These are phyloP conservation scores for Austroboletus niveus DNA, from an alignment of 1,284 basidiomycete species.

Conservation along the genomic window DNA sequence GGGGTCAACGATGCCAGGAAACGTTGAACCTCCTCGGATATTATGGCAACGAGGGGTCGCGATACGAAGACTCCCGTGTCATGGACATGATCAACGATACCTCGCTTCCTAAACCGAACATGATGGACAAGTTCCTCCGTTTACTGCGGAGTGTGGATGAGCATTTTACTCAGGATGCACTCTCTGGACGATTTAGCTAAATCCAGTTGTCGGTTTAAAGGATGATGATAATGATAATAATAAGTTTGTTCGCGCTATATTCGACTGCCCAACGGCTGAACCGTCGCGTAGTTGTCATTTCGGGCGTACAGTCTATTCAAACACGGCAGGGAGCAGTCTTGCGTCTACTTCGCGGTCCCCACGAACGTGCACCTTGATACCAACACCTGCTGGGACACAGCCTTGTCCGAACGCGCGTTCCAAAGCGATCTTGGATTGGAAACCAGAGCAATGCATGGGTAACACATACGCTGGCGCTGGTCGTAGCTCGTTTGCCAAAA, in stretches of 20 bases:
- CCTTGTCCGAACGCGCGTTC: slow-evolving; percentile 67
- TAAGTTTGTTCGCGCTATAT: neutral
- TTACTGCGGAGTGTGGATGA: slow-evolving; percentile 47
- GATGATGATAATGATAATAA: too few relatives aligned
- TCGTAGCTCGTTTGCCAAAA: slow-evolving; percentile 55
- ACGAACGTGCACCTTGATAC: slow-evolving; percentile 57
- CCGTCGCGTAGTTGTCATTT: neutral
- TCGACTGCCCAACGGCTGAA: neutral
- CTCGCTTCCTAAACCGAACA: slow-evolving; percentile 39
- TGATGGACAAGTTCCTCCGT: slow-evolving; percentile 48
- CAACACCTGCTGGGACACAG: slow-evolving; percentile 74
- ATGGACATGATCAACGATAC: slow-evolving; percentile 49
- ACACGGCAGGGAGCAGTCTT: slow-evolving; percentile 32
- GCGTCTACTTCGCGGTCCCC: slow-evolving; percentile 42
- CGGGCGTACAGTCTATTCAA: slow-evolving; percentile 1
- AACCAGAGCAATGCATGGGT: slow-evolving; percentile 84
- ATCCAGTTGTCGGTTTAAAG: too few relatives aligned
- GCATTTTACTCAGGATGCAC: slow-evolving; percentile 15
- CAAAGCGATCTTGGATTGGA: slow-evolving; percentile 67
- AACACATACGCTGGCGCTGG: slow-evolving; percentile 70
- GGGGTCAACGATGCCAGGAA: slow-evolving; percentile 49
- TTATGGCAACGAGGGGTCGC: slow-evolving; percentile 56
- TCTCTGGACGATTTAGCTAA: neutral
- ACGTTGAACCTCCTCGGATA: slow-evolving; percentile 47
- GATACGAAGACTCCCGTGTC: slow-evolving; percentile 48